A percentile compares a stretch with the other conserved stretches of the same genome.
These are phyloP conservation scores for Auriculariales sp. DNA, from an alignment of 768 basidiomycete genomes.

Conservation along the genomic window DNA sequence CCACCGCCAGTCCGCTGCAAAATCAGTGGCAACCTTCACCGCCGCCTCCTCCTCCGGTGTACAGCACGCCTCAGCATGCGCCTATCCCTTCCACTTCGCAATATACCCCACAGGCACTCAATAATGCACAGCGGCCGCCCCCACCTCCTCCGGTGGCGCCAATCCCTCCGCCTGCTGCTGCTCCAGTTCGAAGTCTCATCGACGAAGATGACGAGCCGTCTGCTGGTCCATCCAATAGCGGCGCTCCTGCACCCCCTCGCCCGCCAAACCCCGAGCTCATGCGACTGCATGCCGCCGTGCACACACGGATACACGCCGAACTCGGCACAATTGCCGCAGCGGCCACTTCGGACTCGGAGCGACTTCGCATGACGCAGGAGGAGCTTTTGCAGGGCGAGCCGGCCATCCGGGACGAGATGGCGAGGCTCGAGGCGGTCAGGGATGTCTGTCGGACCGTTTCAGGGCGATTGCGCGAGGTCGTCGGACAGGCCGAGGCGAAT, in stretches of 20 bases:
- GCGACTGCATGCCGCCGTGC: slow-evolving; percentile 60
- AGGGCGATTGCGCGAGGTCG: slow-evolving; percentile 43
- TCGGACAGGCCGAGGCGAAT: slow-evolving; percentile 56
- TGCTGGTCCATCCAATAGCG: slow-evolving; percentile 6
- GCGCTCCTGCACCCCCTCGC: slow-evolving; percentile 45
- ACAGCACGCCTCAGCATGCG: slow-evolving; percentile 3
- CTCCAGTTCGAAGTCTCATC: slow-evolving; percentile 39
- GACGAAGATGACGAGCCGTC: slow-evolving; percentile 36
- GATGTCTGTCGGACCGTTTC: slow-evolving; percentile 79
- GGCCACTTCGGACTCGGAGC: slow-evolving; percentile 50
- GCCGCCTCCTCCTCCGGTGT: slow-evolving; percentile 10
- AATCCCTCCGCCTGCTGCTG: slow-evolving; percentile 10
- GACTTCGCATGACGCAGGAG: slow-evolving; percentile 63
- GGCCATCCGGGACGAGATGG: slow-evolving; percentile 94
- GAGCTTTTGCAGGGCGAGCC: slow-evolving; percentile 85
- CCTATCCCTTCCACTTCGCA: neutral
- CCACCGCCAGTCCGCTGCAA: too few species aligned
- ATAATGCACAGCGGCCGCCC: neutral
- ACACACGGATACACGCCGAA: slow-evolving; percentile 59
- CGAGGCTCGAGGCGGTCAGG: slow-evolving; percentile 78
- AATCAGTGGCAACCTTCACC: slow-evolving; percentile 8
- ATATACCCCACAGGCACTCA: neutral
- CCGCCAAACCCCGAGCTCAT: slow-evolving; percentile 86
- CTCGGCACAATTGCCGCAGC: slow-evolving; percentile 55
- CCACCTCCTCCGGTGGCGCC: slow-evolving; percentile 5